Evolutionary conservation across 116 monocot species (phyloP).

Genomic region (Thalassia testudinum): DNA sequence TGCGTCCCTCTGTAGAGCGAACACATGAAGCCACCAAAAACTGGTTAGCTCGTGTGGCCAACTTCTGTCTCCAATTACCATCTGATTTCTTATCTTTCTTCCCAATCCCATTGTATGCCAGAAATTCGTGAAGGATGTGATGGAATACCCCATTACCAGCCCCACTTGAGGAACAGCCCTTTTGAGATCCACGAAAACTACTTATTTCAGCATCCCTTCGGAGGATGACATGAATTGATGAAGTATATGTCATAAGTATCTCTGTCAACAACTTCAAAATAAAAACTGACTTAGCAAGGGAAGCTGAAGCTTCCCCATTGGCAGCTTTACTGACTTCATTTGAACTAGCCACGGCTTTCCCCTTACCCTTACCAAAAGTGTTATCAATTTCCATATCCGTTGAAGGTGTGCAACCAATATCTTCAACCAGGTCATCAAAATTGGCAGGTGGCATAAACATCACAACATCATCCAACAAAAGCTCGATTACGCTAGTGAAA

Average conservation of each 20-base stretch:
- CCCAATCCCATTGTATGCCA: conserved; percentile 43
- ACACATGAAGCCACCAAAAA: conserved; percentile 88
- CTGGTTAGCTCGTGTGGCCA: conserved; percentile 71
- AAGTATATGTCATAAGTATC: conserved; percentile 73
- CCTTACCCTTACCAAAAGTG: conserved; percentile 53
- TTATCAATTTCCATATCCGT: conserved; percentile 88
- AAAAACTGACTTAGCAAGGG: conserved; percentile 84
- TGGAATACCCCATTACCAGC: conserved; percentile 54
- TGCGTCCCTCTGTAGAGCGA: conserved; percentile 81
- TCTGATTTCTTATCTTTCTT: conserved; percentile 95
- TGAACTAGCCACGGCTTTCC: conserved; percentile 58
- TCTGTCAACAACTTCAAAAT: conserved; percentile 91
- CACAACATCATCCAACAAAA: conserved; percentile 66
- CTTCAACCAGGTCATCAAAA: conserved; percentile 24
- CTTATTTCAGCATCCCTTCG: conserved; percentile 76
- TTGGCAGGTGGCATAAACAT: conserved; percentile 41
- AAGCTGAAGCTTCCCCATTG: conserved; percentile 61
- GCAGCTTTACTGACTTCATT: conserved; percentile 39
- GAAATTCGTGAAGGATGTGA: conserved; percentile 77
- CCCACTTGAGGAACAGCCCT: conserved; percentile 10
- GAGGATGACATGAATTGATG: conserved; percentile 85
- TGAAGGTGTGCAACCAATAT: conserved; percentile 18
- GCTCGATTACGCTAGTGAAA: conserved; percentile 75
- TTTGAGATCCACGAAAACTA: conserved; percentile 27
- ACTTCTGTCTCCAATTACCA: conserved; percentile 91